Conservation (phyloP, 2,329 filamentous ascomycete genomes). For the Fusarium devonianum region DNA sequence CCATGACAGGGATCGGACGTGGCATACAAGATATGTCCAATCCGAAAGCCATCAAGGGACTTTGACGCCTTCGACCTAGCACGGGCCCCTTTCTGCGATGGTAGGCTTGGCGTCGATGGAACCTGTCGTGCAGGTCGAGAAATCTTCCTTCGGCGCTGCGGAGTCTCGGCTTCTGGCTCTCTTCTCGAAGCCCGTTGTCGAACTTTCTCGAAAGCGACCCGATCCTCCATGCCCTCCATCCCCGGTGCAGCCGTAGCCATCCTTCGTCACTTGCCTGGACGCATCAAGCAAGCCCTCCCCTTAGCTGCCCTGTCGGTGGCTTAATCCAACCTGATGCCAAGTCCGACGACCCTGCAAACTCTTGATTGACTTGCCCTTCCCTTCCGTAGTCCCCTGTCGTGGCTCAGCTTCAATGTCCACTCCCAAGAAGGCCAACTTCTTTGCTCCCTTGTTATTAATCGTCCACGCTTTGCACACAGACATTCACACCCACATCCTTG, state of each 20-base stretch:
- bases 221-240: not conserved
- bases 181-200: constrained; percentile 17
- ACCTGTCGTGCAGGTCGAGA: too few relatives aligned
- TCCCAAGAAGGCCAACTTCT: constrained; percentile 1
- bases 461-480: too few relatives aligned
- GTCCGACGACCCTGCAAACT: constrained; percentile 9
- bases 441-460: too few relatives aligned
- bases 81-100: not conserved
- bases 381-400: too few relatives aligned
- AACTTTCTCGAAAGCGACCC: constrained; percentile 8
- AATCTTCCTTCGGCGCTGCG: constrained; percentile 1
- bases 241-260: not conserved
- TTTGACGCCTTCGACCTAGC: constrained; percentile 4
- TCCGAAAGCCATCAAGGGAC: constrained; percentile 4
- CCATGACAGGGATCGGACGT: constrained; percentile 2
- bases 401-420: too few relatives aligned
- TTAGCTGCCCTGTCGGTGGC: not conserved
- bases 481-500: too few relatives aligned
- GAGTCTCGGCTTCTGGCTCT: constrained; percentile 1
- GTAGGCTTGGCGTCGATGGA: too few relatives aligned
- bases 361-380: too few relatives aligned
- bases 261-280: too few relatives aligned
- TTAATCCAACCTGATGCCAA: constrained; percentile 1
- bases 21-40: constrained; percentile 2
- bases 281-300: not conserved